phyloP scores from a whole-genome alignment of 768 basidiomycete genomes.

The Multifurca ochricompacta region DNA sequence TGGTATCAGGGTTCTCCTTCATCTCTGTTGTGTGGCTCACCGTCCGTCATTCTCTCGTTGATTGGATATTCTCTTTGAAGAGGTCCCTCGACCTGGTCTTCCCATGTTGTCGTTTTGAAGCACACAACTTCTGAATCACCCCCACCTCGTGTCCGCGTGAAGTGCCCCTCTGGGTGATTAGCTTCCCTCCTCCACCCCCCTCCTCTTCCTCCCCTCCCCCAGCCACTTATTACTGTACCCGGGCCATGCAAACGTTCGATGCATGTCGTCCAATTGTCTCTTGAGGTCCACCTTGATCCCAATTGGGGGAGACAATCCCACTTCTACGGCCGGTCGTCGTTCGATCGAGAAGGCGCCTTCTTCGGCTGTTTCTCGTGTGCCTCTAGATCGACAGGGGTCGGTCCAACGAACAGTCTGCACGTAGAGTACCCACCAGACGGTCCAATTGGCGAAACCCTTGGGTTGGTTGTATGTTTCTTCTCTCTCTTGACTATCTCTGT shows the following conservation, averaged over 20 bases:
- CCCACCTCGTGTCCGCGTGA: slow-evolving; percentile 14
- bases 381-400: neutral
- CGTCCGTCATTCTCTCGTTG: neutral
- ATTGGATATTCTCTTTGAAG: neutral
- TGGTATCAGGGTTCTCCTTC: neutral
- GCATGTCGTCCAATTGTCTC: slow-evolving; percentile 1
- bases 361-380: slow-evolving; percentile 1
- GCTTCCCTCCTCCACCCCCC: too few species aligned
- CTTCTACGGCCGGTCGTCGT: neutral
- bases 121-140: slow-evolving; percentile 1
- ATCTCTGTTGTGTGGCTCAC: neutral
- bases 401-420: neutral
- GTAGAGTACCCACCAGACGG: neutral
- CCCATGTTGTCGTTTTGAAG: neutral
- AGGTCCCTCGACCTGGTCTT: neutral
- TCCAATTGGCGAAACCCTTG: neutral
- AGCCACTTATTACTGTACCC: slow-evolving; percentile 3
- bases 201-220: too few species aligned
- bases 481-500: neutral
- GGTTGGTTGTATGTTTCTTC: slow-evolving; percentile 1
- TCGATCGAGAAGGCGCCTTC: slow-evolving; percentile 9
- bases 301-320: neutral
- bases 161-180: slow-evolving; percentile 3
- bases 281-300: neutral
- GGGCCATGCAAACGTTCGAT: slow-evolving; percentile 1